phyloP scores from a whole-genome alignment of 225 moss, liverwort and hornwort genomes.

The Marchantia polymorpha region DNA sequence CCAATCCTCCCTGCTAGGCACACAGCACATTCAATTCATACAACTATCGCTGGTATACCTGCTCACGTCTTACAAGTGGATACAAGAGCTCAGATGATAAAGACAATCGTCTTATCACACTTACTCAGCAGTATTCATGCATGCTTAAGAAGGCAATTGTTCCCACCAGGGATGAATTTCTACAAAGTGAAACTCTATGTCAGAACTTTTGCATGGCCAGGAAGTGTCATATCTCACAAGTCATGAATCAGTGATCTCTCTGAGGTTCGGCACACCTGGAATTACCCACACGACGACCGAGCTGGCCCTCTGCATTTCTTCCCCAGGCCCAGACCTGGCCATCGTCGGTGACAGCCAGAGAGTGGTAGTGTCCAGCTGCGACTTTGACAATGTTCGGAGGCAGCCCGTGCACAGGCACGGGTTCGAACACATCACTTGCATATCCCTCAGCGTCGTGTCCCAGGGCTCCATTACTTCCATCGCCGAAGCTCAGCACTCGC shows the following conservation, averaged over 20 bases:
- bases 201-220: too few species aligned
- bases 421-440: slow-evolving; percentile 55
- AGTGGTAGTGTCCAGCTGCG: slow-evolving; percentile 84
- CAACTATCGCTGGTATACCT: background rate
- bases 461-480: slow-evolving; percentile 78
- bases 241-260: background rate
- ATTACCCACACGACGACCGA: slow-evolving; percentile 49
- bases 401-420: slow-evolving; percentile 50
- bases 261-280: slow-evolving; percentile 42
- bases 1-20: slow-evolving; percentile 55
- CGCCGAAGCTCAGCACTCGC: slow-evolving; percentile 76
- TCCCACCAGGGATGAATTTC: background rate
- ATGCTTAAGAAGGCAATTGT: background rate
- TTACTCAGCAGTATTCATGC: background rate
- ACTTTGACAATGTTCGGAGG: slow-evolving; percentile 58
- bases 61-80: background rate
- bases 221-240: background rate
- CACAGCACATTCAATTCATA: background rate
- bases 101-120: background rate
- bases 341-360: slow-evolving; percentile 62
- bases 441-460: slow-evolving; percentile 58
- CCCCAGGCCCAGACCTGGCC: slow-evolving; percentile 96
- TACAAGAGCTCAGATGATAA: background rate
- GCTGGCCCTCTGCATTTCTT: slow-evolving; percentile 80
- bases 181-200: too few species aligned